phyloP scores from a whole-genome alignment of 371 early-diverging fungal genomes.

The Chytridium lagenaria region DNA sequence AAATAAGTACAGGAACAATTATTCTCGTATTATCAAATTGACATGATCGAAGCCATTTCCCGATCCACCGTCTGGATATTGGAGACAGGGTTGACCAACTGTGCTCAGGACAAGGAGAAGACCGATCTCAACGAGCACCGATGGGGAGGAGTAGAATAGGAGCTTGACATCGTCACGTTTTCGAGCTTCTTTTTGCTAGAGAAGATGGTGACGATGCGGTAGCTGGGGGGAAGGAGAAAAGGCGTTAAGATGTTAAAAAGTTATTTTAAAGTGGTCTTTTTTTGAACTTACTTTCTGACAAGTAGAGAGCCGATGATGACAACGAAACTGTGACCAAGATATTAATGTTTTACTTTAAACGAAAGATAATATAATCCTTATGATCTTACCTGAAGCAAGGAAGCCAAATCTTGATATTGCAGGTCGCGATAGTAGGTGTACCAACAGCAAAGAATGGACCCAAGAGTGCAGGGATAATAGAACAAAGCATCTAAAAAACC shows the following conservation, averaged over 20 bases:
- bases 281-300: conserved; percentile 3
- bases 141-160: neutral
- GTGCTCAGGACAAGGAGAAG: neutral
- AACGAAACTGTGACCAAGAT: too few relatives aligned
- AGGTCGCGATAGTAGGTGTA: neutral
- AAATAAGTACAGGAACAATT: neutral
- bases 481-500: neutral
- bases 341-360: too few relatives aligned
- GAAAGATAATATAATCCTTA: too few relatives aligned
- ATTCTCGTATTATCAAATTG: neutral
- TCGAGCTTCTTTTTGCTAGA: neutral
- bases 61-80: neutral
- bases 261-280: too few relatives aligned
- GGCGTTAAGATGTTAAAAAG: too few relatives aligned
- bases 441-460: neutral
- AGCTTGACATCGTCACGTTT: conserved; percentile 3
- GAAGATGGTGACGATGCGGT: conserved; percentile 1
- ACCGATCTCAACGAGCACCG: neutral
- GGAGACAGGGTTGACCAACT: neutral
- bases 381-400: conserved; percentile 4
- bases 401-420: conserved; percentile 8
- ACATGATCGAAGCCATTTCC: neutral
- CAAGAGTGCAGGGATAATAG: neutral
- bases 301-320: neutral
- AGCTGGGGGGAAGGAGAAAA: neutral